phyloP scores from a whole-genome alignment of 805 yeast genomes.

The Deakozyma indianensis region DNA sequence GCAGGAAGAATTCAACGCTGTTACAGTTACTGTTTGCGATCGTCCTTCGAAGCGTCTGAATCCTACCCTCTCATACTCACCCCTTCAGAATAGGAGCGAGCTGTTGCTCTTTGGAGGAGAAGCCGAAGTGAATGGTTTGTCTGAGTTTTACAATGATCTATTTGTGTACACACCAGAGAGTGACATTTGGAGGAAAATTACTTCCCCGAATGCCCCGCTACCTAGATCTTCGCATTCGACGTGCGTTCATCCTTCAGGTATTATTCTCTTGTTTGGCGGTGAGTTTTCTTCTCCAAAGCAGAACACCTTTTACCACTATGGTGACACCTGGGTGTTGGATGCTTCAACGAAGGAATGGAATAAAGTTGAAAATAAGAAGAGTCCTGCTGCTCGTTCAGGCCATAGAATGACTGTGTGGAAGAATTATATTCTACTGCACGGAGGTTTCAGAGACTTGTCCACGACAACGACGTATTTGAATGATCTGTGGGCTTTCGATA shows the following conservation, averaged over 20 bases:
- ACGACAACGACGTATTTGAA: constrained; percentile 65
- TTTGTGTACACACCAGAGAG: constrained; percentile 60
- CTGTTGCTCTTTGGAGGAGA: constrained; percentile 88
- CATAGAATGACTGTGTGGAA: constrained; percentile 88
- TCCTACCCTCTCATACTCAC: constrained; percentile 61
- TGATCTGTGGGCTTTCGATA: constrained; percentile 88
- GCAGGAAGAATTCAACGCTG: constrained; percentile 65
- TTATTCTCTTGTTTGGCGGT: constrained; percentile 82
- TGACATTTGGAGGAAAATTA: constrained; percentile 63
- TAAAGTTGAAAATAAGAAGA: constrained; percentile 56
- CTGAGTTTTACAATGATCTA: constrained; percentile 73
- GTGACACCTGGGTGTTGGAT: constrained; percentile 92
- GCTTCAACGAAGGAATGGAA: constrained; percentile 79
- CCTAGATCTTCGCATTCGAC: constrained; percentile 90
- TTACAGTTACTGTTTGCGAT: constrained; percentile 40
- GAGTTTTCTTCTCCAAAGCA: constrained; percentile 96
- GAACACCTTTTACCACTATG: constrained; percentile 87
- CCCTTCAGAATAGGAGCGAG: constrained; percentile 63
- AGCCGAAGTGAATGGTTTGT: constrained; percentile 31
- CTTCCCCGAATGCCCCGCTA: constrained; percentile 78
- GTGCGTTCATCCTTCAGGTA: constrained; percentile 85
- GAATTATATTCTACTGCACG: constrained; percentile 69
- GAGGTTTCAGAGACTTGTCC: constrained; percentile 90
- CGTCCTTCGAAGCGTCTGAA: constrained; percentile 46
- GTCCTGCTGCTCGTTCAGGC: constrained; percentile 76